Conservation (phyloP, 805 yeast species). For the Candida boleticola region DNA sequence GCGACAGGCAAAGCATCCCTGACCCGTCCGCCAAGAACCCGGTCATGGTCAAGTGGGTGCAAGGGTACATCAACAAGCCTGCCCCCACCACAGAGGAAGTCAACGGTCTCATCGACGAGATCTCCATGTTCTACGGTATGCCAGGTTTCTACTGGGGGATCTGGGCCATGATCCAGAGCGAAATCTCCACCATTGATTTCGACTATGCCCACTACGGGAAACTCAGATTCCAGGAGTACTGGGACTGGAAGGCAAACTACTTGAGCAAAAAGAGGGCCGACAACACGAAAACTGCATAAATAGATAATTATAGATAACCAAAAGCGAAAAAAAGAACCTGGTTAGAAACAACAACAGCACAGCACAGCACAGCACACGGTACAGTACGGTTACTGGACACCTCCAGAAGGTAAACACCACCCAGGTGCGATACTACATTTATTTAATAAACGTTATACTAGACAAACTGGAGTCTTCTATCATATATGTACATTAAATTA, state of each 20-base stretch:
- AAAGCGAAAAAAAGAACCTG: background rate
- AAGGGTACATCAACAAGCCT: slow-evolving; percentile 46
- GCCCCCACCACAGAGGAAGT: slow-evolving; percentile 31
- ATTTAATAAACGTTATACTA: no score
- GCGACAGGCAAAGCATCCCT: slow-evolving; percentile 61
- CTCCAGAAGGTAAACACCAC: no score
- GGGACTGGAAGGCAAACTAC: slow-evolving; percentile 56
- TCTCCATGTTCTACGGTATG: slow-evolving; percentile 63
- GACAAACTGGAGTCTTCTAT: no score
- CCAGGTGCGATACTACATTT: no score
- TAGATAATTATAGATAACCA: slow-evolving; percentile 1
- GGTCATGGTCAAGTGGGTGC: slow-evolving; percentile 55
- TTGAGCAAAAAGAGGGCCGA: background rate
- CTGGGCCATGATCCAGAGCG: slow-evolving; percentile 76
- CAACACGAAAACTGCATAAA: slow-evolving; percentile 3
- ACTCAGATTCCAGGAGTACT: slow-evolving; percentile 62
- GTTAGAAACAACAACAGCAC: no score
- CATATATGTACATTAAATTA: no score
- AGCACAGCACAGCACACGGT: no score
- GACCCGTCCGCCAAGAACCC: slow-evolving; percentile 42
- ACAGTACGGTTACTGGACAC: no score
- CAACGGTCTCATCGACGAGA: slow-evolving; percentile 50
- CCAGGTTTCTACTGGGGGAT: slow-evolving; percentile 87
- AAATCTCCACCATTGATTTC: slow-evolving; percentile 68
- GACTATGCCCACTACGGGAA: slow-evolving; percentile 63